Evolutionary conservation across 371 early-diverging fungal species (phyloP).

Genomic region (Furculomyces boomerangus): DNA sequence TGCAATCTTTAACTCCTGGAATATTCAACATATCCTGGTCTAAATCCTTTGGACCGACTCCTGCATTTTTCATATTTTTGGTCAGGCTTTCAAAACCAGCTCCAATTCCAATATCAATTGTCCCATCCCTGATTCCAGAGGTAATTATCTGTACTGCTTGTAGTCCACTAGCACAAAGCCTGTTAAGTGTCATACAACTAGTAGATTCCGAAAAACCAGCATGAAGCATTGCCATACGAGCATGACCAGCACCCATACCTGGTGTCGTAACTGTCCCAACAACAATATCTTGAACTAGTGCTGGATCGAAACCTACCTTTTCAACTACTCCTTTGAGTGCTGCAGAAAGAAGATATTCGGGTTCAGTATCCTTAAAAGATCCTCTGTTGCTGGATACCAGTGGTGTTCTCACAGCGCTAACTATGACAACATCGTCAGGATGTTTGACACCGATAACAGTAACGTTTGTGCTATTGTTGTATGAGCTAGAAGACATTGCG

Average conservation of each 20-base stretch:
- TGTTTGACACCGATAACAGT: conserved; percentile 48
- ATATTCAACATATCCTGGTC: conserved; percentile 47
- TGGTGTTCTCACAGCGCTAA: conserved; percentile 75
- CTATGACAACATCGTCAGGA: conserved; percentile 74
- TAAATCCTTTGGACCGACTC: conserved; percentile 50
- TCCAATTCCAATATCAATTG: conserved; percentile 89
- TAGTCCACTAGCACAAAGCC: conserved; percentile 93
- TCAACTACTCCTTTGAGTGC: conserved; percentile 66
- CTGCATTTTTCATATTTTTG: conserved; percentile 46
- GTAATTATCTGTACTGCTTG: conserved; percentile 87
- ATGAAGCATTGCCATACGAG: conserved; percentile 89
- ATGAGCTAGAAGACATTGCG: too few relatives aligned
- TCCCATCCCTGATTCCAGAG: conserved; percentile 72
- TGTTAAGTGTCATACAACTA: conserved; percentile 78
- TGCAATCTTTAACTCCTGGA: conserved; percentile 63
- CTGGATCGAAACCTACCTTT: conserved; percentile 70
- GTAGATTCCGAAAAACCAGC: conserved; percentile 82
- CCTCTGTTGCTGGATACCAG: conserved; percentile 85
- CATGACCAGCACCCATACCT: conserved; percentile 85
- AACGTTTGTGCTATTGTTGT: too few relatives aligned
- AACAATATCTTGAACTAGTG: conserved; percentile 78
- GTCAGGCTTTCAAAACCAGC: conserved; percentile 99
- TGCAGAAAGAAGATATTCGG: conserved; percentile 73
- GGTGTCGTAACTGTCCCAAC: conserved; percentile 89
- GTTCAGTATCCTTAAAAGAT: conserved; percentile 79